phyloP scores from a whole-genome alignment of 805 yeast species.

The Huiozyma sinensis region DNA sequence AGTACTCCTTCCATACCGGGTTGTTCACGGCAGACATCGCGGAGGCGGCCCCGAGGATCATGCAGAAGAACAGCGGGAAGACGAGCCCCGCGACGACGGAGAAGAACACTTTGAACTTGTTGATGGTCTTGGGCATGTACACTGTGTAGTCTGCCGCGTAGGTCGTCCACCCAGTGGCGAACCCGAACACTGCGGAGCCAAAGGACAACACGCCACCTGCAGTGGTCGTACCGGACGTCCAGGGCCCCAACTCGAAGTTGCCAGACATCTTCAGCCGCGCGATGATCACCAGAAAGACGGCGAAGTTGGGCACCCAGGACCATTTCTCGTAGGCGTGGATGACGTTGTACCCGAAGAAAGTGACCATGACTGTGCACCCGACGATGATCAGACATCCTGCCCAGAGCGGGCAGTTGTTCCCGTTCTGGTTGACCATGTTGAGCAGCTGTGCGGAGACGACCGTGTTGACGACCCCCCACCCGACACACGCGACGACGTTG shows the following conservation, averaged over 20 bases:
- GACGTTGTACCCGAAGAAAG: constrained; percentile 75
- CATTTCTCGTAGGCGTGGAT: constrained; percentile 76
- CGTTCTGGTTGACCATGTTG: constrained; percentile 53
- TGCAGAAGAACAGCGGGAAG: constrained; percentile 57
- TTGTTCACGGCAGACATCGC: constrained; percentile 50
- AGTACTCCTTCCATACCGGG: constrained; percentile 37
- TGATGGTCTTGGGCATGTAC: constrained; percentile 62
- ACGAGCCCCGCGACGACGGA: constrained; percentile 53
- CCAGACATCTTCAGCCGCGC: constrained; percentile 62
- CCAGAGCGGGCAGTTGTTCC: constrained; percentile 65
- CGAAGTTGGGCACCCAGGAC: constrained; percentile 77
- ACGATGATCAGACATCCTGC: constrained; percentile 75
- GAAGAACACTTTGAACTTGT: constrained; percentile 47
- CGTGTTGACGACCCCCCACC: constrained; percentile 91
- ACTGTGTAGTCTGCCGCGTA: constrained; percentile 88
- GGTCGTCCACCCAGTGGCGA: constrained; percentile 93
- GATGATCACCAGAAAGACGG: constrained; percentile 65
- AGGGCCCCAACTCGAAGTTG: constrained; percentile 46
- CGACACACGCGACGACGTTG: constrained; percentile 77
- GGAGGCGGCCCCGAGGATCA: constrained; percentile 79
- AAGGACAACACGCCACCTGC: constrained; percentile 72
- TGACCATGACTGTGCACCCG: constrained; percentile 53
- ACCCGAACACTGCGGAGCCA: constrained; percentile 77
- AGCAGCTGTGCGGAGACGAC: constrained; percentile 81
- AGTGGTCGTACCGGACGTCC: constrained; percentile 45